A percentile compares a stretch with the other conserved stretches of the same genome.
Evolutionary conservation across 106 monocot species (phyloP).

Genomic region (Triglochin maritima): DNA sequence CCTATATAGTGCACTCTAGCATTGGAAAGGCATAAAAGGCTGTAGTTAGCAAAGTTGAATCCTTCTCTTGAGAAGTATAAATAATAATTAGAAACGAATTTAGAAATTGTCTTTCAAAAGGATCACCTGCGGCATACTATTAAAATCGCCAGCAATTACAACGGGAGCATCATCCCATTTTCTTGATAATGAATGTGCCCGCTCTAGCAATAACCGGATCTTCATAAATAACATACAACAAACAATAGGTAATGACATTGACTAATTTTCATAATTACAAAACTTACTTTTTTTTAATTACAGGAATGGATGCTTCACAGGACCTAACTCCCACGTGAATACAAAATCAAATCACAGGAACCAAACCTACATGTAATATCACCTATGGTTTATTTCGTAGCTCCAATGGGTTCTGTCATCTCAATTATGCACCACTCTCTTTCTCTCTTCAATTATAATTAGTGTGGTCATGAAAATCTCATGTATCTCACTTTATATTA

Average conservation of each 20-base stretch:
- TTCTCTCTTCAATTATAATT: too few relatives aligned
- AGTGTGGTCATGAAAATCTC: too few relatives aligned
- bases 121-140: slow-evolving; percentile 53
- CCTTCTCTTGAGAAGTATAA: neutral
- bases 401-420: too few relatives aligned
- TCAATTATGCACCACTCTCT: too few relatives aligned
- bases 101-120: neutral
- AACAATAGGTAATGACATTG: neutral
- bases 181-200: slow-evolving; percentile 31
- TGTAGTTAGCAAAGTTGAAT: neutral
- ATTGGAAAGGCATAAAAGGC: slow-evolving; percentile 6
- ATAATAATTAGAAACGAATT: neutral
- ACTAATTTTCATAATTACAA: too few relatives aligned
- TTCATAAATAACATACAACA: slow-evolving; percentile 9
- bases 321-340: too few relatives aligned
- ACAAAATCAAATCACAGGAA: too few relatives aligned
- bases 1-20: slow-evolving; percentile 59
- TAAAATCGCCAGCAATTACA: slow-evolving; percentile 58
- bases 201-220: slow-evolving; percentile 51
- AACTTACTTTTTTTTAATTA: too few relatives aligned
- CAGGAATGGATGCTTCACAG: too few relatives aligned
- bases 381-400: too few relatives aligned
- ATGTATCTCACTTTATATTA: too few relatives aligned
- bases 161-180: slow-evolving; percentile 31
- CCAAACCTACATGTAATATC: too few relatives aligned